Evolutionary conservation across 208 protist species (phyloP).

Genomic region (Eutreptiella sp.): DNA sequence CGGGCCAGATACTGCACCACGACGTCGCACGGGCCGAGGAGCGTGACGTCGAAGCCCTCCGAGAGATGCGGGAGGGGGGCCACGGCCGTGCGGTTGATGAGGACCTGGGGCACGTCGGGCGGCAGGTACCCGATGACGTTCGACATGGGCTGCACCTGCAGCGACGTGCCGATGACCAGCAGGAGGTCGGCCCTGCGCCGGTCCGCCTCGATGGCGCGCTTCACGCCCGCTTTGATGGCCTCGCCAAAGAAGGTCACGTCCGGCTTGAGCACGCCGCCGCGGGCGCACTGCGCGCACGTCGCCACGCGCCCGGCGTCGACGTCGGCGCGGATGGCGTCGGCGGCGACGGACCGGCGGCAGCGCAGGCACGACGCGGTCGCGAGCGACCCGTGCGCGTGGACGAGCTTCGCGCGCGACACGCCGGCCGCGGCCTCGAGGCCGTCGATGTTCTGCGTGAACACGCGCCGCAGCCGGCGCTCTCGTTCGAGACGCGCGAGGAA

Average conservation of each 20-base stretch:
- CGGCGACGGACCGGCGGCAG: no score
- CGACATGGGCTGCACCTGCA: constrained; percentile 56
- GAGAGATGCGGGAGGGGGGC: no score
- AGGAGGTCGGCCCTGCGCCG: no score
- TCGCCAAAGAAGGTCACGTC: constrained; percentile 70
- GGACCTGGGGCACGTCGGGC: no score
- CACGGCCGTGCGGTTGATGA: no score
- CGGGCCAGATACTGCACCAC: no score
- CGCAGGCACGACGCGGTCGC: constrained; percentile 36
- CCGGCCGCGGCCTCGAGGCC: constrained; percentile 45
- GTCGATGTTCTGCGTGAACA: constrained; percentile 72
- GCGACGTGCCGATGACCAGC: constrained; percentile 57
- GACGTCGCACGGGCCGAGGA: no score
- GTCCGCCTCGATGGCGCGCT: background rate
- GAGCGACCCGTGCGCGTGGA: constrained; percentile 64
- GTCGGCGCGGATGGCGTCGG: no score
- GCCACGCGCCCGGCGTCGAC: no score
- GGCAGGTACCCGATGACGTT: no score
- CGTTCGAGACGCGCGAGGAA: constrained; percentile 51
- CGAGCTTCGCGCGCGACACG: constrained; percentile 40
- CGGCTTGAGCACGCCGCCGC: constrained; percentile 59
- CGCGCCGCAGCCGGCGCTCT: constrained; percentile 45
- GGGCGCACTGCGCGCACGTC: no score
- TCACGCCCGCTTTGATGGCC: constrained; percentile 41
- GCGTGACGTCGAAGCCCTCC: no score